Base-by-base conservation (phyloP, 2,329 filamentous ascomycete species). In the Beauveria brongniartii region DNA sequence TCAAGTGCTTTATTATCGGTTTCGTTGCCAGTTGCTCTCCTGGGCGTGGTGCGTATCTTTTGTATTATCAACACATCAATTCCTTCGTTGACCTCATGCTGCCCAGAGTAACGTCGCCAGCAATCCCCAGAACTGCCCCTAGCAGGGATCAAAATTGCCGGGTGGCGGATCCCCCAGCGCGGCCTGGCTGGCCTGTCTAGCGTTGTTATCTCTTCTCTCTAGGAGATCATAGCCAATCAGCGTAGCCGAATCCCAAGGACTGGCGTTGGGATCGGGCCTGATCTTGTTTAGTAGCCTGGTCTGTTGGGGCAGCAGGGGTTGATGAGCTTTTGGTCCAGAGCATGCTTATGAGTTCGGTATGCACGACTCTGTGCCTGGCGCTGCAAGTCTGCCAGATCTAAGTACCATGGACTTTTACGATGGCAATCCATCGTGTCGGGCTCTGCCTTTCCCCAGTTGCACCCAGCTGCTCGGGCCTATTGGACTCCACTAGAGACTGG, bases 201-300 rank as follows among this genome's bases (percentile, higher is more conserved):
- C 37, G 18, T 55, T 55, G 58, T 60, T 54, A 40, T 52, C 58
- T 47, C 58, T 55, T 60, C 28, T 30, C 58, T 28, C 56, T n/a
- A 4, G 3, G 5, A 5, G 4, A 5, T 14, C 14, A 0, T 12
- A 28, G 40, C 56, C 56, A 59, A 59, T 59, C 58, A 60, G 24
- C n/a, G 8, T 3, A 2, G 22, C 5, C 18, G 7, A 26, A 28
- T 26, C 9, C 9, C 18, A 37, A 28, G 24, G 16, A 14, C 8
- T 16, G 20, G 18, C 3, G n/a, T 9, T 37, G n/a, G 37, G 48
- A 26, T 18, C 16, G 41, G 14, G 40, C 50, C n/a, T 18, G 50
- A 60, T 54, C 40, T 0, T 10, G 57, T 30, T 43, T 58, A 51
- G 55, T 20, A 9, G 9, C 22, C 46, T 34, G 46, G 5, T 28